phyloP scores from a whole-genome alignment of 2,329 filamentous ascomycete genomes.

The Curvularia hawaiiensis region DNA sequence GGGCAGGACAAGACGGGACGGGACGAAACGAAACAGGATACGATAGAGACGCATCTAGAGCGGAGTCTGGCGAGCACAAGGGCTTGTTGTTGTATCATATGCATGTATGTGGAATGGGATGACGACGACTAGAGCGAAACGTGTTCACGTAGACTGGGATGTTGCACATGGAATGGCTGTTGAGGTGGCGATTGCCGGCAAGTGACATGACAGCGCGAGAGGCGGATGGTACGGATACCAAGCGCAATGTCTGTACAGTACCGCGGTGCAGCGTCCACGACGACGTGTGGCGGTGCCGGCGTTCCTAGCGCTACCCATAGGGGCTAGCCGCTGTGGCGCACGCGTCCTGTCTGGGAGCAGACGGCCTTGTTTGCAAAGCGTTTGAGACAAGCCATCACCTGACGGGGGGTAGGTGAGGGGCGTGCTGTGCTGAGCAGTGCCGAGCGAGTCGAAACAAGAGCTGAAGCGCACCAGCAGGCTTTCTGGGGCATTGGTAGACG shows the following conservation, averaged over 20 bases:
- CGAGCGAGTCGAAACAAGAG: slow-evolving; percentile 4
- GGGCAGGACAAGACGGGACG: not conserved
- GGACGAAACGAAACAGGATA: not conserved
- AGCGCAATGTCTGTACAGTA: too few species aligned
- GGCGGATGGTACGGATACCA: not conserved
- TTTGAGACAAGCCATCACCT: slow-evolving; percentile 20
- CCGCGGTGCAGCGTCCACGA: too few species aligned
- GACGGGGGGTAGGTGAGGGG: slow-evolving; percentile 5
- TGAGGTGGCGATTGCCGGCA: not conserved
- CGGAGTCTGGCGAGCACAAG: slow-evolving; percentile 4
- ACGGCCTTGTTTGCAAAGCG: slow-evolving; percentile 24
- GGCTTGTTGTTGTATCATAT: not conserved
- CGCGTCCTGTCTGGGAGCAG: slow-evolving; percentile 2
- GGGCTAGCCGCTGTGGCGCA: not conserved
- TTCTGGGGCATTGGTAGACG: not conserved
- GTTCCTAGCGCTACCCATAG: not conserved
- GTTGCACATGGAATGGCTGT: not conserved
- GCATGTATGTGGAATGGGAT: not conserved
- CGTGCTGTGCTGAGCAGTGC: not conserved
- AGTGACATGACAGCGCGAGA: not conserved
- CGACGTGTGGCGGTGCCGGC: not conserved
- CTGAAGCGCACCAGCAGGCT: slow-evolving; percentile 3
- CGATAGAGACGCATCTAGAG: slow-evolving; percentile 1
- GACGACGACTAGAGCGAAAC: not conserved
- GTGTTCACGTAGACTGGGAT: too few species aligned